Evolutionary conservation across 2,329 filamentous ascomycete genomes (phyloP).

Genomic region (Pleurostoma richardsiae): DNA sequence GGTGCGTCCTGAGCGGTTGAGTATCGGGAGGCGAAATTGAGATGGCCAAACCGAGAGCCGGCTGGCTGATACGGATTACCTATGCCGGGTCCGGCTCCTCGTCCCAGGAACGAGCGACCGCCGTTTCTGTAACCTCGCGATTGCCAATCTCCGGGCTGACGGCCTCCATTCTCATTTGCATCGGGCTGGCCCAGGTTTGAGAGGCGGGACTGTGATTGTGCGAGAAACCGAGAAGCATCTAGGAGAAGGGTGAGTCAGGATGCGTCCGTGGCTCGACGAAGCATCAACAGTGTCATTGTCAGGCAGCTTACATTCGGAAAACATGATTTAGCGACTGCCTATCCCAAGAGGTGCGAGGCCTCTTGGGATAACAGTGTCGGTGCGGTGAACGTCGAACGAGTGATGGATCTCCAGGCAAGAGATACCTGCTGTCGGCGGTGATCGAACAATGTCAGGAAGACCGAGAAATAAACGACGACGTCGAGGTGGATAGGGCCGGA

Average conservation of each 20-base stretch:
- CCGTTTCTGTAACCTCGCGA: slow-evolving; percentile 23
- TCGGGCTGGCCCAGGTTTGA: slow-evolving; percentile 65
- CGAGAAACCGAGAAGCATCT: slow-evolving; percentile 97
- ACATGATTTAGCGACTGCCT: slow-evolving; percentile 51
- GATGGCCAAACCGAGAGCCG: slow-evolving; percentile 66
- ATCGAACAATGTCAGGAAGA: no score
- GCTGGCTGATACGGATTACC: slow-evolving; percentile 76
- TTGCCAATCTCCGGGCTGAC: slow-evolving; percentile 28
- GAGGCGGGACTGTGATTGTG: slow-evolving; percentile 90
- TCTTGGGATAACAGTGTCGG: background rate
- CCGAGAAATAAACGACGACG: no score
- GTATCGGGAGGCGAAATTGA: slow-evolving; percentile 72
- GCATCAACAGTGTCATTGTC: background rate
- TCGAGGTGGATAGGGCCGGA: no score
- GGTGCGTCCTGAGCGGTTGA: slow-evolving; percentile 73
- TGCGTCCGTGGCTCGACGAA: background rate
- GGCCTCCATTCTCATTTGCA: slow-evolving; percentile 30
- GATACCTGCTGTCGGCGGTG: no score
- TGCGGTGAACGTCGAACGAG: no score
- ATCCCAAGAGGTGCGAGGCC: background rate
- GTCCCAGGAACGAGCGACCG: slow-evolving; percentile 37
- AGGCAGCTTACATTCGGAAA: slow-evolving; percentile 76
- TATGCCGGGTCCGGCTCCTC: slow-evolving; percentile 30
- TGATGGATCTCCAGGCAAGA: no score
- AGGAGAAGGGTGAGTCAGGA: slow-evolving; percentile 7